Percentiles rank a stretch among this genome's conserved stretches.
phyloP scores from a whole-genome alignment of 2,329 filamentous ascomycete species.

The Aspergillus pseudoviridinutans region DNA sequence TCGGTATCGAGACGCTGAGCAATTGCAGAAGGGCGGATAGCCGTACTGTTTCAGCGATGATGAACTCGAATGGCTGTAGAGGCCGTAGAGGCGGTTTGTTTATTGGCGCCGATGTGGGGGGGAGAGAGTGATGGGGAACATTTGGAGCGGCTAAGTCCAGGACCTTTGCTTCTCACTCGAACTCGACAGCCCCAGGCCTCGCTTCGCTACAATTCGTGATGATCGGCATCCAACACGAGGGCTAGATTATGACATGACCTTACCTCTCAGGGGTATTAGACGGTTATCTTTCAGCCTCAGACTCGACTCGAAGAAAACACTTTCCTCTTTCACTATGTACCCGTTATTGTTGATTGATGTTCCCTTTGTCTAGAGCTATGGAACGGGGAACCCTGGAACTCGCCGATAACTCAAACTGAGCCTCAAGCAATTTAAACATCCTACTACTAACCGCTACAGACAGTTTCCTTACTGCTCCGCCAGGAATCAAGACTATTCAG shows the following conservation, averaged over 20 bases:
- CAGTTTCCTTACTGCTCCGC: not conserved
- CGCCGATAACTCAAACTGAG: not conserved
- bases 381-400: not conserved
- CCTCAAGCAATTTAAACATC: not conserved
- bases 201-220: not conserved
- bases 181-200: constrained; percentile 2
- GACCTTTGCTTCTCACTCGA: not conserved
- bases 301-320: not conserved
- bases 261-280: not conserved
- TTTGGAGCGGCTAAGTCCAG: not conserved
- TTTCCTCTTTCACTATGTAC: not conserved
- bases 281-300: not conserved
- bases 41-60: not conserved
- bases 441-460: not conserved
- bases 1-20: not conserved
- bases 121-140: constrained; percentile 2
- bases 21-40: not conserved
- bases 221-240: not conserved
- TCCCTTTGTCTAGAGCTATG: not conserved
- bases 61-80: not conserved
- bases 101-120: constrained; percentile 11
- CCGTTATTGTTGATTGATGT: not conserved
- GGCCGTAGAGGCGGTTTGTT: constrained; percentile 4
- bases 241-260: not conserved
- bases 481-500: not conserved